A percentile compares a stretch with the other conserved stretches of the same genome.
Conservation (phyloP, 352 stramenopile genomes). For the Phytopythium aichiense region DNA sequence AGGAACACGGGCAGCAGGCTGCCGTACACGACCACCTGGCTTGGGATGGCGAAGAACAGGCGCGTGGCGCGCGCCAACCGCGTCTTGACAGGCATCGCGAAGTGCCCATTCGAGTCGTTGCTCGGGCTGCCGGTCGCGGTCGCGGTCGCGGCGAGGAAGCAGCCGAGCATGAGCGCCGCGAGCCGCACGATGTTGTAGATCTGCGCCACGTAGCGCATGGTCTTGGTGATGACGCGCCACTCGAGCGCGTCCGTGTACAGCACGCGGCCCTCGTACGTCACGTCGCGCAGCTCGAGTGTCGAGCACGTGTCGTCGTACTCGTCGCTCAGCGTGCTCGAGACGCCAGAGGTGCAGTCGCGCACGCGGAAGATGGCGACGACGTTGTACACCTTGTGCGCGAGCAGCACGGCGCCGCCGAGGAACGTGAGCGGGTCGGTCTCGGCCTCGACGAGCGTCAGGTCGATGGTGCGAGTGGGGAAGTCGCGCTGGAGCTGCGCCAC, state of each 20-base stretch:
- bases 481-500: slow-evolving; percentile 23
- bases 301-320: slow-evolving; percentile 14
- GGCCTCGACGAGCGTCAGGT: slow-evolving; percentile 44
- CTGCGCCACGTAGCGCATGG: slow-evolving; percentile 38
- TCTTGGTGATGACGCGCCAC: slow-evolving; percentile 42
- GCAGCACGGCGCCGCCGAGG: slow-evolving; percentile 36
- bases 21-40: slow-evolving; percentile 46
- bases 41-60: slow-evolving; percentile 44
- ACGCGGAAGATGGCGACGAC: slow-evolving; percentile 41
- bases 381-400: slow-evolving; percentile 56
- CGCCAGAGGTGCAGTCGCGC: slow-evolving; percentile 18
- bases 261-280: slow-evolving; percentile 43
- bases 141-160: slow-evolving; percentile 18
- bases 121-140: neutral
- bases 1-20: slow-evolving; percentile 45
- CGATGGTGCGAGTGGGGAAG: slow-evolving; percentile 23
- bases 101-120: neutral
- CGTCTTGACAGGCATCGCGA: neutral
- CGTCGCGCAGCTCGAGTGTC: slow-evolving; percentile 31
- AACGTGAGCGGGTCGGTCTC: slow-evolving; percentile 49
- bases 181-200: slow-evolving; percentile 39
- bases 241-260: slow-evolving; percentile 53
- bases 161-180: slow-evolving; percentile 25
- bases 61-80: slow-evolving; percentile 17
- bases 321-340: neutral